phyloP scores from a whole-genome alignment of 345 rosid genomes.

The Populus pruinosa region DNA sequence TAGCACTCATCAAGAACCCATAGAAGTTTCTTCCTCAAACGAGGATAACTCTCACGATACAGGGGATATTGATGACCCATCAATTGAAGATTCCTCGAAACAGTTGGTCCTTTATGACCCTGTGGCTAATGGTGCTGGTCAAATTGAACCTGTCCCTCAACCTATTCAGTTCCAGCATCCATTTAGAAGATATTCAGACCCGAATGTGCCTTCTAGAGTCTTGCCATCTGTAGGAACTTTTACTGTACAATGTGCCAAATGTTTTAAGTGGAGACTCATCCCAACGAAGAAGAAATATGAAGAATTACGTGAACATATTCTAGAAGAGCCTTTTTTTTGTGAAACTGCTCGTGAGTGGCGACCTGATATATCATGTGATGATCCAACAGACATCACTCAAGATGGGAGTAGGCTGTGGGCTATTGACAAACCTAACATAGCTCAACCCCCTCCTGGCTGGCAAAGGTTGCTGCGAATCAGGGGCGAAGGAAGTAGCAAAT shows the following conservation, averaged over 20 bases:
- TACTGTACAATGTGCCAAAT: conserved; percentile 79
- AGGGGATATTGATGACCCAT: conserved; percentile 22
- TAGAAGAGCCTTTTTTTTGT: conserved; percentile 71
- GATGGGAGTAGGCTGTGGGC: conserved; percentile 94
- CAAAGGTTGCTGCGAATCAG: conserved; percentile 71
- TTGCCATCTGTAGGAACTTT: conserved; percentile 81
- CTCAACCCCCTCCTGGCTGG: conserved; percentile 92
- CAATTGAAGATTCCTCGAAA: conserved; percentile 38
- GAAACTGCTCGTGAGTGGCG: conserved; percentile 72
- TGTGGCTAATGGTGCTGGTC: conserved; percentile 29
- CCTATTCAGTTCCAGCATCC: conserved; percentile 25
- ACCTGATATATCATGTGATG: conserved; percentile 68
- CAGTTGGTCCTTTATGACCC: conserved; percentile 69
- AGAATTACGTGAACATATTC: conserved; percentile 79
- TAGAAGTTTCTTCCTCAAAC: conserved; percentile 30
- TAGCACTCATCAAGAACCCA: conserved; percentile 19
- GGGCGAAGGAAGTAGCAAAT: conserved; percentile 80
- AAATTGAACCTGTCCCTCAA: conserved; percentile 27
- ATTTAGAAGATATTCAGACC: conserved; percentile 16
- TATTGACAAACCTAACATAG: conserved; percentile 84
- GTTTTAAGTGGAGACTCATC: conserved; percentile 92
- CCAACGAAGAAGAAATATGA: conserved; percentile 86
- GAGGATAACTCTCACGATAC: conserved; percentile 34
- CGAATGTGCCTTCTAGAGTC: conserved; percentile 34
- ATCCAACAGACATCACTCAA: conserved; percentile 79